Base-by-base conservation (phyloP, 495 filamentous ascomycete genomes). In the Lophiotrema nucula region DNA sequence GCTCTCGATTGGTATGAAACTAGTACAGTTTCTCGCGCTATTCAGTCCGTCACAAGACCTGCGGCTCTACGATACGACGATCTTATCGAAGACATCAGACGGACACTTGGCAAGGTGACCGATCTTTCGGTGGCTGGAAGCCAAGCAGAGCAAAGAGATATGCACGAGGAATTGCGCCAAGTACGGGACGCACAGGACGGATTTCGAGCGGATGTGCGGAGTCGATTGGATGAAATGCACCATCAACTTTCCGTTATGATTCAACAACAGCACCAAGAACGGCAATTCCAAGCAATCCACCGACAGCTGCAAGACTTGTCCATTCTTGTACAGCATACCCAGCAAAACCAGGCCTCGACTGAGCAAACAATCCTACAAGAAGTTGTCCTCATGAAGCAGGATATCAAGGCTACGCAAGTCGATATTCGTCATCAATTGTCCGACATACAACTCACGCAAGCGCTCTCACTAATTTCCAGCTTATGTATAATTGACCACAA, bases 61-160 rank as follows among this genome's bases (percentile, higher is more conserved):
- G 37, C 51, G 8, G 51, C 51, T 4, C 39, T 54, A 31, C 51
- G 51, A 21, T 54, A 54, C 26, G 26, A 44, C 26, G 51, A 54
- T 25, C 26, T 54, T 3, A 45, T 54, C 22, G 4, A 44, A 6
- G 51, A 54, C 38, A 54, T 54, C 26, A 4, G 33, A 6, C 44
- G 35, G 23, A 16, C 38, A 10, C 13, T 23, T 31, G 24, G 18
- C 11, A 44, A n/a, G 21, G 51, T 54, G 3, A 44, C 13, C 15
- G 51, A 54, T 12, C 51, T 54, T 26, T 26, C 51, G 23, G 19
- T 46, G 5, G 51, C 51, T 21, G 41, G 51, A 5, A 54, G 51
- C 26, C 51, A 54, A n/a, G 51, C 41, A 12, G 51, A 54, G 21
- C 51, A 54, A 23, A 6, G 51, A 27, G 51, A 54, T 45, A 54